phyloP scores from a whole-genome alignment of 2,329 filamentous ascomycete genomes.

The Cyphellophora europaea region DNA sequence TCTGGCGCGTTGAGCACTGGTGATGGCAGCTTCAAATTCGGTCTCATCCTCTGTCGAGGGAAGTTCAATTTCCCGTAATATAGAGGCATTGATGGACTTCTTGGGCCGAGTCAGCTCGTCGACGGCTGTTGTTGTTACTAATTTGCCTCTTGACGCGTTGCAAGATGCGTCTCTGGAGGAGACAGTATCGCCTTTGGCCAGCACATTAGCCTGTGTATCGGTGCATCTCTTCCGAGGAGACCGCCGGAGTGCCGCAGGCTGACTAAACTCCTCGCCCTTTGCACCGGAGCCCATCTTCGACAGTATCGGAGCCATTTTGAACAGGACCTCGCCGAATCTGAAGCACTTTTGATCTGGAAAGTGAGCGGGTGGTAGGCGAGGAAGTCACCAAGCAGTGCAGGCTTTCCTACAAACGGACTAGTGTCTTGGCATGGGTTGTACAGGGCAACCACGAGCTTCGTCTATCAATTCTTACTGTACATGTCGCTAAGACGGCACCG shows the following conservation, averaged over 20 bases:
- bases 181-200: neutral
- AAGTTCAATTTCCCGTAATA: neutral
- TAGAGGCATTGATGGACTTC: neutral
- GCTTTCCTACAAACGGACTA: neutral
- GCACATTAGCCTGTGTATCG: too few species aligned
- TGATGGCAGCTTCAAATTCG: neutral
- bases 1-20: neutral
- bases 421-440: neutral
- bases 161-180: neutral
- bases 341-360: neutral
- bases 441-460: neutral
- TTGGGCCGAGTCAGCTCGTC: neutral
- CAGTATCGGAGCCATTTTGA: neutral
- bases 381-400: too few species aligned
- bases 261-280: neutral
- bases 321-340: neutral
- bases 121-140: neutral
- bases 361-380: too few species aligned
- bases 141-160: neutral
- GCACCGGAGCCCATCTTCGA: neutral
- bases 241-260: neutral
- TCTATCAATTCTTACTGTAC: neutral
- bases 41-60: neutral
- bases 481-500: too few species aligned
- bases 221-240: constrained; percentile 1